Base-by-base conservation (phyloP, 768 basidiomycete species). In the Auricularia sp. region DNA sequence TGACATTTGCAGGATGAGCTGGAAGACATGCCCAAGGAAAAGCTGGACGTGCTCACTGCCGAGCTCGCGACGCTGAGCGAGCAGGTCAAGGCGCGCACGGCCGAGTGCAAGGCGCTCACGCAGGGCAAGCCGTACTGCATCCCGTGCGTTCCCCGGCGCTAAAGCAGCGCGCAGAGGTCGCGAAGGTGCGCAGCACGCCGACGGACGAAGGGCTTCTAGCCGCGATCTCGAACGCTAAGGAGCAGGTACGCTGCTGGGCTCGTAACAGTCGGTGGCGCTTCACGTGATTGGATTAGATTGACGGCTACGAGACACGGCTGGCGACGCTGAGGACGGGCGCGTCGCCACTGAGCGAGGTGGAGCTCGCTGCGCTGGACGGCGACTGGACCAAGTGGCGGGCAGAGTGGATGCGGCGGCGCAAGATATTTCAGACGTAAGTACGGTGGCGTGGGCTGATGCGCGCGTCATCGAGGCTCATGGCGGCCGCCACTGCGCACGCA, bases 311-410 rank as follows among this genome's bases (percentile, higher is more conserved):
- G 7, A 76, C 74, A 18, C 81, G 82, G 65, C 79, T 93, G 7
- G 73, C 78, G 61, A 87, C 90, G 42, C 79, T 93, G 54, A 85
- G 88, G 39, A 78, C 82, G 35, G 90, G 88, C 35, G 80, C 83
- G 3, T 81, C 83, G 5, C 79, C 87, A 33, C 81, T 93, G 36
- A 89, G 89, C 18, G 77, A 84, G 7, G 84, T 86, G 67, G 91
- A 93, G 61, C 79, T 90, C 18, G 82, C 80, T 16, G 76, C 79
- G 65, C 77, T 94, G 62, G 87, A 93, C 65, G 72, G 74, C 1
- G 89, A 93, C 36, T 94, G 92, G 88, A 75, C 69, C 5, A 84
- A 82, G 70, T 95, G 92, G 92, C 79, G 88, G 66, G 79, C 81
- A 3, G 88, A 93, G 76, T 96, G 93, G 93, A 73, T 83, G 39